Conservation (phyloP, 2,329 filamentous ascomycete genomes). For the Sporothrix brasiliensis region DNA sequence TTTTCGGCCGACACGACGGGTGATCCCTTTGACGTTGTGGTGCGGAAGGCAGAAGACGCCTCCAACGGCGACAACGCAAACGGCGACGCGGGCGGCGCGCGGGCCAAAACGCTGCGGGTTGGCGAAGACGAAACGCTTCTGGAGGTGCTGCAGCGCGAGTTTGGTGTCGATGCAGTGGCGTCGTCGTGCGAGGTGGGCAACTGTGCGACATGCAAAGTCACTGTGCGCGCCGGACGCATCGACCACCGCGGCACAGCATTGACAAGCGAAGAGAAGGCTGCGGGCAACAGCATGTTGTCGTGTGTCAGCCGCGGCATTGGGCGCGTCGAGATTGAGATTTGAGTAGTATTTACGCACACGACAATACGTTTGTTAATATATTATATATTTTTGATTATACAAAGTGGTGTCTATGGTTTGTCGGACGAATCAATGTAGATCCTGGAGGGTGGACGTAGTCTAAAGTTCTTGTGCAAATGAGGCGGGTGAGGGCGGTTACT, state of each 20-base stretch:
- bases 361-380: not conserved
- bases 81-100: slow-evolving; percentile 26
- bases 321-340: slow-evolving; percentile 54
- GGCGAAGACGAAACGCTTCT: slow-evolving; percentile 54
- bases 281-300: slow-evolving; percentile 48
- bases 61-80: too few relatives aligned
- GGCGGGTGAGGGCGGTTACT: not conserved
- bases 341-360: slow-evolving; percentile 29
- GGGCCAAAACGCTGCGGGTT: slow-evolving; percentile 46
- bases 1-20: slow-evolving; percentile 59
- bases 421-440: not conserved
- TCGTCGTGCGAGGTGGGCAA: slow-evolving; percentile 60
- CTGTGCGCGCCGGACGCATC: slow-evolving; percentile 48
- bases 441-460: not conserved
- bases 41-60: slow-evolving; percentile 39
- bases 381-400: not conserved
- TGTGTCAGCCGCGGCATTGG: slow-evolving; percentile 59
- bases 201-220: slow-evolving; percentile 56
- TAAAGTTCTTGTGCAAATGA: not conserved
- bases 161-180: slow-evolving; percentile 47
- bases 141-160: slow-evolving; percentile 51
- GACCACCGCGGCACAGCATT: slow-evolving; percentile 56
- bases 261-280: slow-evolving; percentile 49
- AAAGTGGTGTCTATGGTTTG: slow-evolving; percentile 5
- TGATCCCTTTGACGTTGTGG: slow-evolving; percentile 62